Base-by-base conservation (phyloP, 2,329 filamentous ascomycete species). In the Monilinia vaccinii-corymbosi region DNA sequence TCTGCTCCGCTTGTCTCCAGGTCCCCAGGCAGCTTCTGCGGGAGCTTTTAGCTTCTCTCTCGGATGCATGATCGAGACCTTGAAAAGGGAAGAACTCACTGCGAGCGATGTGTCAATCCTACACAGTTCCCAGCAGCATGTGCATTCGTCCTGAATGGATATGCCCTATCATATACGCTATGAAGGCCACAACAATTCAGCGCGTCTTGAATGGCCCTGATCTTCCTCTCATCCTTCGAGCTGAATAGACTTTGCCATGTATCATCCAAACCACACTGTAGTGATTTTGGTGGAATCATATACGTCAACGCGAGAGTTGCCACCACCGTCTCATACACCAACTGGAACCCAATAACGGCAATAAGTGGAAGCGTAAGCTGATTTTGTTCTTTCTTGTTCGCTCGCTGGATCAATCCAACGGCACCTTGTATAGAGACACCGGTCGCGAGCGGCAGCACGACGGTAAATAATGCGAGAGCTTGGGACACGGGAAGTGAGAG, bases 161-260 rank as follows among this genome's bases (percentile, higher is more conserved):
- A 89, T 0, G 81, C 79, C 65, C 80, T 81, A 67, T 91, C 85
- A 34, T 69, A 71, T 32, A 82, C 69, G 5, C 75, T 78, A 59
- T 77, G 77, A 38, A 88, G 75, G 0, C 87, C 87, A 65, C 87
- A 91, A 73, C 87, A 91, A 9, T 79, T 69, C 36, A 88, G 79
- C 0, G 78, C 71, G 68, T 90, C 83, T 67, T 91, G 87, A 55
- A 91, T 85, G 2, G 73, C 71, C 46, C 77, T 75, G 60, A 90
- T 79, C 2, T 76, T 71, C 6, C 68, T 67, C 0, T 63, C 76
- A 58, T 88, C 75, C 62, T 84, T 82, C 0, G 67, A 65, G 0
- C 64, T 70, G 66, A 77, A 89, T 60, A 88, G 68, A 3, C 61
- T 63, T 65, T 76, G 73, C 87, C 87, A 90, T 44, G 70, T 71